Percentiles rank a stretch among this genome's conserved stretches.
Conservation (phyloP, 768 basidiomycete genomes). For the Psilocybe tampanensis region DNA sequence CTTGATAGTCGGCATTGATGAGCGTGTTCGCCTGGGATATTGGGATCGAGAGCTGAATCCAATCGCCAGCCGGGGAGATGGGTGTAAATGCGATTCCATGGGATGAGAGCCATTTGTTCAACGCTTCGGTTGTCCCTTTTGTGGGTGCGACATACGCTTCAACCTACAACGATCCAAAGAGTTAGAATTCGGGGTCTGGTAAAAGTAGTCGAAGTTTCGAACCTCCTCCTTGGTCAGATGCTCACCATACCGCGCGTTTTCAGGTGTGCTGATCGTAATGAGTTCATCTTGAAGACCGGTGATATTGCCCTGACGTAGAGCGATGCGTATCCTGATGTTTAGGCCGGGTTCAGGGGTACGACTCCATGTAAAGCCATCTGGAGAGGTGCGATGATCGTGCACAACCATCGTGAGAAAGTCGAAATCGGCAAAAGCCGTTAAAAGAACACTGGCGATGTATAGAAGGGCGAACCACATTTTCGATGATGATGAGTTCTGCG, state of each 20-base stretch:
- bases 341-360: constrained; percentile 22
- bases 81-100: constrained; percentile 32
- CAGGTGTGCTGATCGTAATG: constrained; percentile 47
- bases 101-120: constrained; percentile 40
- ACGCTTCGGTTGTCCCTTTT: constrained; percentile 34
- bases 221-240: constrained; percentile 49
- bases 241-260: constrained; percentile 47
- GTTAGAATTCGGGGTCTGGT: too few species aligned
- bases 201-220: too few species aligned
- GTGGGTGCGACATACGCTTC: constrained; percentile 30
- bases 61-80: constrained; percentile 38
- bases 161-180: too few species aligned
- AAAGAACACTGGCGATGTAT: neutral
- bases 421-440: constrained; percentile 8
- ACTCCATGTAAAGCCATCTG: constrained; percentile 27
- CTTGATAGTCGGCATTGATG: constrained; percentile 44
- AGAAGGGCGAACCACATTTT: neutral
- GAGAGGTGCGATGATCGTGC: constrained; percentile 24
- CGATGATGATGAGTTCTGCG: too few species aligned
- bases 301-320: constrained; percentile 47
- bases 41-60: constrained; percentile 42
- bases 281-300: constrained; percentile 43
- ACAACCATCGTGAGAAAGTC: constrained; percentile 20
- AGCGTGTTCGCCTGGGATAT: constrained; percentile 41
- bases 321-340: constrained; percentile 42